These are phyloP conservation scores for Solanum rostratum DNA, from an alignment of 257 asterid genomes.

Conservation along the genomic window DNA sequence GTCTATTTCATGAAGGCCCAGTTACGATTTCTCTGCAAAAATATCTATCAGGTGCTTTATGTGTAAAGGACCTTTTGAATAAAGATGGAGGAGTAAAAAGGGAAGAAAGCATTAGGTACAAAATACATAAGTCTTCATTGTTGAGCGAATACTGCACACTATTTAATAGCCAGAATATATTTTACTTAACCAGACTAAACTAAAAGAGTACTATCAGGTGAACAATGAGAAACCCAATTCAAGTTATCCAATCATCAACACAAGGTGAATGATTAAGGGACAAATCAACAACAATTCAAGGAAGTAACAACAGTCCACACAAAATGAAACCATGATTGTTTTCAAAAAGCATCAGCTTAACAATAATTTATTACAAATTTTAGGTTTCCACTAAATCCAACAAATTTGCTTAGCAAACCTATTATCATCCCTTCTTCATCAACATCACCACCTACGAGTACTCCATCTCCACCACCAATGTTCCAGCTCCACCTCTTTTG, in stretches of 20 bases:
- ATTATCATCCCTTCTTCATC: background rate
- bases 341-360: background rate
- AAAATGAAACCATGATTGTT: background rate
- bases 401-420: background rate
- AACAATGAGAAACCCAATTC: background rate
- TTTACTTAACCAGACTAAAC: too few species aligned
- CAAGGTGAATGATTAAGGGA: background rate
- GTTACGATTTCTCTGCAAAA: too few species aligned
- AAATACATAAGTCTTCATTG: too few species aligned
- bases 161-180: too few species aligned
- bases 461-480: background rate
- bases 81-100: too few species aligned
- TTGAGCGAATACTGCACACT: too few species aligned
- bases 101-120: too few species aligned
- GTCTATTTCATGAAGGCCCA: too few species aligned
- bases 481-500: background rate
- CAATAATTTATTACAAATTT: background rate
- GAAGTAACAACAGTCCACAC: background rate
- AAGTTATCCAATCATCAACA: background rate
- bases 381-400: background rate
- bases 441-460: background rate
- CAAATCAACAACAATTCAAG: background rate
- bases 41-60: too few species aligned
- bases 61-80: too few species aligned
- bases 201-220: background rate